A percentile compares a stretch with the other conserved stretches of the same genome.
Evolutionary conservation across 495 filamentous ascomycete species (phyloP).

Genomic region (Aspergillus kassunensis): DNA sequence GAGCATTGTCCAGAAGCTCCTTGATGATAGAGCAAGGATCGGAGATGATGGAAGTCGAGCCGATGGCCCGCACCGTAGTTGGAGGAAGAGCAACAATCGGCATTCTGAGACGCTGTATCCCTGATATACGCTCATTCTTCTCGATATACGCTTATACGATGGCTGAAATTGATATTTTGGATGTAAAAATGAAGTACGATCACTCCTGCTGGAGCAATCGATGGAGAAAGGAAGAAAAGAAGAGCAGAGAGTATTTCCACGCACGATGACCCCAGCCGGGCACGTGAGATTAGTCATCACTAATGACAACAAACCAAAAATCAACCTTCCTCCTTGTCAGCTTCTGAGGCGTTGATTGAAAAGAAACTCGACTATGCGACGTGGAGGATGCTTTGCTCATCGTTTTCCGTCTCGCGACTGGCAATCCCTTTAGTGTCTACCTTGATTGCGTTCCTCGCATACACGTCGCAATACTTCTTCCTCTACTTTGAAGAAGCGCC

Average conservation of each 20-base stretch:
- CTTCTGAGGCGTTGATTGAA: background rate
- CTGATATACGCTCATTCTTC: background rate
- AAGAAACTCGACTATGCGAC: background rate
- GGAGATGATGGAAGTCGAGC: slow-evolving; percentile 68
- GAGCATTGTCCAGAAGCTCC: slow-evolving; percentile 86
- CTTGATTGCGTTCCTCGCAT: slow-evolving; percentile 75
- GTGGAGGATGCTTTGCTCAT: slow-evolving; percentile 17
- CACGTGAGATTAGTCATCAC: slow-evolving; percentile 8
- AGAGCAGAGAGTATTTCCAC: slow-evolving; percentile 1
- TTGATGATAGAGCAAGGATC: slow-evolving; percentile 75
- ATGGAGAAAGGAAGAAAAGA: background rate
- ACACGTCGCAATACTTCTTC: slow-evolving; percentile 81
- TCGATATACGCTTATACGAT: background rate
- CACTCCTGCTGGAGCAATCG: background rate
- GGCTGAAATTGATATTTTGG: background rate
- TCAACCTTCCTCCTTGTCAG: background rate
- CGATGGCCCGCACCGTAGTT: slow-evolving; percentile 60
- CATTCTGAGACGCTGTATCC: slow-evolving; percentile 31
- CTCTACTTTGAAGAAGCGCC: slow-evolving; percentile 65
- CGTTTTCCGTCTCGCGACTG: slow-evolving; percentile 32
- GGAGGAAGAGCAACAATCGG: slow-evolving; percentile 65
- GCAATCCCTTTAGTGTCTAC: slow-evolving; percentile 62
- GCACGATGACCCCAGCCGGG: background rate
- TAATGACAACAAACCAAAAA: background rate
- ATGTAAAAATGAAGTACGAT: background rate